A percentile compares a stretch with the other conserved stretches of the same genome.
Conservation (phyloP, 768 basidiomycete genomes). For the Thelephora aurantiotincta region DNA sequence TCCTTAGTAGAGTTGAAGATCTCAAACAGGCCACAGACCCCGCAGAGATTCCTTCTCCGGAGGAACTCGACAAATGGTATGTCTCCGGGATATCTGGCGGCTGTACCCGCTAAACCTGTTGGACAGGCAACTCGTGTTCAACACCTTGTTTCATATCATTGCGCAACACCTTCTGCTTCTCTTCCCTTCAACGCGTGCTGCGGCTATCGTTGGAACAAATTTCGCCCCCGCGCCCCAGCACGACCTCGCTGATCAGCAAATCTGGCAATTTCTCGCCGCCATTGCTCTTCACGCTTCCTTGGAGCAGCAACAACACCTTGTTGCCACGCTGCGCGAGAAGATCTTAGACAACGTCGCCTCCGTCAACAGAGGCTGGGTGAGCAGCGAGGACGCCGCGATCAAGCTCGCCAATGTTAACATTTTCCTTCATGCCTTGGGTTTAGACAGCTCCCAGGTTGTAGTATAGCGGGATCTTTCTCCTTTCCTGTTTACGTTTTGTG, state of each 20-base stretch:
- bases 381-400: slow-evolving; percentile 56
- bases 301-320: slow-evolving; percentile 82
- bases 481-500: slow-evolving; percentile 7
- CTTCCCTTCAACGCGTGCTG: slow-evolving; percentile 78
- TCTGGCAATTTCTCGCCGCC: slow-evolving; percentile 91
- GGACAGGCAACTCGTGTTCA: slow-evolving; percentile 73
- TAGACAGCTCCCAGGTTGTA: slow-evolving; percentile 62
- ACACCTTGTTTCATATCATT: slow-evolving; percentile 73
- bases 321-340: slow-evolving; percentile 79
- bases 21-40: slow-evolving; percentile 55
- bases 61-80: slow-evolving; percentile 75
- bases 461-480: slow-evolving; percentile 13
- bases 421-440: slow-evolving; percentile 68
- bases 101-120: slow-evolving; percentile 3
- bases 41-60: slow-evolving; percentile 43
- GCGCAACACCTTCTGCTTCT: slow-evolving; percentile 62
- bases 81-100: slow-evolving; percentile 3
- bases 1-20: slow-evolving; percentile 86
- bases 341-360: slow-evolving; percentile 81
- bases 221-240: slow-evolving; percentile 25
- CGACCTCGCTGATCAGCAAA: slow-evolving; percentile 72
- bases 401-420: slow-evolving; percentile 90
- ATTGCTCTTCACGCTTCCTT: slow-evolving; percentile 73
- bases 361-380: slow-evolving; percentile 61
- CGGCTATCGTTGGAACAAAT: slow-evolving; percentile 23